phyloP scores from a whole-genome alignment of 139 green algal genomes.

The Chlorella sp. region DNA sequence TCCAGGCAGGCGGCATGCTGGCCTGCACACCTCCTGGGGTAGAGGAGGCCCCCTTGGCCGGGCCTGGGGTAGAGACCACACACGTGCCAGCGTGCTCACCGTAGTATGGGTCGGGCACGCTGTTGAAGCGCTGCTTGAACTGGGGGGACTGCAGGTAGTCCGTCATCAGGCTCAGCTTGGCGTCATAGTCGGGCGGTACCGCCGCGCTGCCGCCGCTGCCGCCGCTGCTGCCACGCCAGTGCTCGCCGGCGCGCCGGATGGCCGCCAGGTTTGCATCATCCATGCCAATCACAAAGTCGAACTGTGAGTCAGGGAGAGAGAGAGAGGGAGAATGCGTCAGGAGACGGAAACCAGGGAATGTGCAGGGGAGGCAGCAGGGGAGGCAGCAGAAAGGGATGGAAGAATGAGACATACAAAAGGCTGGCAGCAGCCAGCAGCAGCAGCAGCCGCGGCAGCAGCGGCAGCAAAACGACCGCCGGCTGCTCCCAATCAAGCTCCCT shows the following conservation, averaged over 20 bases:
- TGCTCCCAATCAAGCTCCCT: neutral
- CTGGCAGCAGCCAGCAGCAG: no score
- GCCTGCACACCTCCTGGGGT: no score
- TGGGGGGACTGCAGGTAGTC: slow-evolving; percentile 48
- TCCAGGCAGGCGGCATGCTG: no score
- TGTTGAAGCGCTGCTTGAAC: slow-evolving; percentile 41
- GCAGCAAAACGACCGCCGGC: neutral
- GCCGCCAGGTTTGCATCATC: slow-evolving; percentile 81
- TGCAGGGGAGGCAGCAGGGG: no score
- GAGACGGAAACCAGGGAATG: no score
- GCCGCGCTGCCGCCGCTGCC: neutral
- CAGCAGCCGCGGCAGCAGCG: no score
- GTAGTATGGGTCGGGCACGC: slow-evolving; percentile 65
- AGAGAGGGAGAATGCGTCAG: no score
- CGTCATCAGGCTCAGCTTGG: slow-evolving; percentile 67
- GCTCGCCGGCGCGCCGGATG: slow-evolving; percentile 47
- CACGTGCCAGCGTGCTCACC: no score
- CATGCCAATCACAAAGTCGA: slow-evolving; percentile 94
- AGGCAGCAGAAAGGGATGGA: no score
- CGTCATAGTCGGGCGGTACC: neutral
- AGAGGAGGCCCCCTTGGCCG: no score
- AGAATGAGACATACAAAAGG: no score
- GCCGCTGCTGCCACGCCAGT: slow-evolving; percentile 33
- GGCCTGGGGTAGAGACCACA: no score
- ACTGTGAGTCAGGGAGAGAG: slow-evolving; percentile 38